A percentile compares a stretch with the other conserved stretches of the same genome.
Conservation (phyloP, 805 yeast genomes). For the Wickerhamiella azymoides region DNA sequence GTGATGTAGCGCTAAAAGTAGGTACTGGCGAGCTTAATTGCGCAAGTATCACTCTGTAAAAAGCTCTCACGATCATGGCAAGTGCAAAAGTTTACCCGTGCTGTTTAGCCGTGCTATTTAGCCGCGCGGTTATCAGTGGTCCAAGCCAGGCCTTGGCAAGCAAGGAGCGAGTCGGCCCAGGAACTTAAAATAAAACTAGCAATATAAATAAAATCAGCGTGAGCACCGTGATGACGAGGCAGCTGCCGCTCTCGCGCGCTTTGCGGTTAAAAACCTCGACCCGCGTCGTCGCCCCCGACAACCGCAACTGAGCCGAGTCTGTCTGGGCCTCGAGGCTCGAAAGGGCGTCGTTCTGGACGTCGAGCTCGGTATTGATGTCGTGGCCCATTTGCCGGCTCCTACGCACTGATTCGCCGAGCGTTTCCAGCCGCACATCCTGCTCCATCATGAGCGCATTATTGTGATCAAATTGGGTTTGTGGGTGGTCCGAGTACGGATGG, state of each 20-base stretch:
- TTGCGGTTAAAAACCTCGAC: slow-evolving; percentile 26
- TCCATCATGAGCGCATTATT: slow-evolving; percentile 22
- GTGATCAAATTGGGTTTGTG: slow-evolving; percentile 10
- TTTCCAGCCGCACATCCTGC: slow-evolving; percentile 28
- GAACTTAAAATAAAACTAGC: slow-evolving; percentile 21
- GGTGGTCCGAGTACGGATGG: slow-evolving; percentile 1
- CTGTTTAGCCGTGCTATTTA: too few species aligned
- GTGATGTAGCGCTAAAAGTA: too few species aligned
- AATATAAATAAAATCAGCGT: slow-evolving; percentile 21
- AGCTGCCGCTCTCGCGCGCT: slow-evolving; percentile 28
- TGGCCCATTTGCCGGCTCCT: slow-evolving; percentile 28
- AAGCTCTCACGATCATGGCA: too few species aligned
- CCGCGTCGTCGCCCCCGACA: slow-evolving; percentile 25
- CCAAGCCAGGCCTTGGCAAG: too few species aligned
- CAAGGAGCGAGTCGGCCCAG: too few species aligned
- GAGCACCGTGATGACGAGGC: slow-evolving; percentile 24
- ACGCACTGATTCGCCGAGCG: slow-evolving; percentile 25
- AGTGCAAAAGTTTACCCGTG: too few species aligned
- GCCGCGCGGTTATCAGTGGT: slow-evolving; percentile 2
- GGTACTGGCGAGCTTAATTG: too few species aligned
- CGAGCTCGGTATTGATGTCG: slow-evolving; percentile 28
- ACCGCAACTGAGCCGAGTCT: slow-evolving; percentile 24
- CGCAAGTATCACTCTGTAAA: too few species aligned
- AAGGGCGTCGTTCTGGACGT: slow-evolving; percentile 25
- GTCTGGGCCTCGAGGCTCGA: slow-evolving; percentile 28